Evolutionary conservation across 768 basidiomycete genomes (phyloP), one percentile per base, ranked within the genome.

Genomic region (Macrolepiota dolichaula): DNA sequence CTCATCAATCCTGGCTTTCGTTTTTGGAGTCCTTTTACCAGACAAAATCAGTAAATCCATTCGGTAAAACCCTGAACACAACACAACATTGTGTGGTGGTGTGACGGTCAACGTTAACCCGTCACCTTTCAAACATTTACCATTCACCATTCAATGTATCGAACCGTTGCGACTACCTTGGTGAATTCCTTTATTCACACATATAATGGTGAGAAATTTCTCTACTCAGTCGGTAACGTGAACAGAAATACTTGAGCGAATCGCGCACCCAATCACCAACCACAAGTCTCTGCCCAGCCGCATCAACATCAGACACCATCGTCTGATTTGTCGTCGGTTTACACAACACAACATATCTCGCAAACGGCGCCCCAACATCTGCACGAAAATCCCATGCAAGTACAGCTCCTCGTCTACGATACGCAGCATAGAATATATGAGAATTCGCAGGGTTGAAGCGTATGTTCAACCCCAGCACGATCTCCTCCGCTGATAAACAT

Each of bases 331-430:
- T 89, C 51, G 42, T 61, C 46, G 24, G 24, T 29, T 9, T 35
- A 2, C 57, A 36, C 9, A 63, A 44, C 6, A 56, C 55, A 15
- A 66, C 62, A 58, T 76, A 83, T 51, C 79, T 68, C 32, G 74
- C 70, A 17, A 83, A 55, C 44, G 85, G 80, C 17, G 64, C 22
- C 54, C 74, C 71, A 32, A 81, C 67, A 70, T 88, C 80, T 2
- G 81, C 76, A 0, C 94, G 83, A 4, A 94, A 70, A 69, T 97
- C 96, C 89, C 91, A 97, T 58, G 83, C 78, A 67, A 87, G 88
- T 25, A 96, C 79, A 2, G 68, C 68, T 5, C 77, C 77, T n/a
- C 77, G 77, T 12, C 89, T 79, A 4, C 96, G 82, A 65, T 92
- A 95, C 0, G 91, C 81, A 0, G 90, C 89, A 63, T 91, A 96